These are phyloP conservation scores for Jatropha curcas DNA, from an alignment of 345 rosid species.

Conservation along the genomic window DNA sequence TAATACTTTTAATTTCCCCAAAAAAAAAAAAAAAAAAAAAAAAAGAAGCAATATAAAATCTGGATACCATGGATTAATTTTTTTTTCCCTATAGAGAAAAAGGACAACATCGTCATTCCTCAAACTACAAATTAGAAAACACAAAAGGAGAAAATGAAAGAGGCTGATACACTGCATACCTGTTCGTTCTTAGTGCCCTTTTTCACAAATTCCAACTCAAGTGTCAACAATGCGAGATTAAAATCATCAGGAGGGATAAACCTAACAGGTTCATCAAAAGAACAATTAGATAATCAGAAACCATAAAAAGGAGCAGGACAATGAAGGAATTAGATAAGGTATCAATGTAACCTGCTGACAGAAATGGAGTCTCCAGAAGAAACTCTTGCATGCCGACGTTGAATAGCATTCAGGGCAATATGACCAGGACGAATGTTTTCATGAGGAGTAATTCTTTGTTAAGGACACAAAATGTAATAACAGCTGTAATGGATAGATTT, in stretches of 20 bases:
- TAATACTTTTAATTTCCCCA: too few relatives aligned
- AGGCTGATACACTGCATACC: constrained; percentile 30
- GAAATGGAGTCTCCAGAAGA: constrained; percentile 76
- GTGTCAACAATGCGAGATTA: constrained; percentile 70
- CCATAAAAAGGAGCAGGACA: too few relatives aligned
- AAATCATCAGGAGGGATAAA: constrained; percentile 78
- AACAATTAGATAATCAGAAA: not conserved
- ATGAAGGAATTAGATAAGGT: too few relatives aligned
- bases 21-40: not conserved
- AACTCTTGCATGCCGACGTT: constrained; percentile 79
- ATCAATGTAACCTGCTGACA: constrained; percentile 54
- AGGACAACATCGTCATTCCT: constrained; percentile 9
- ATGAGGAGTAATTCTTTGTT: constrained; percentile 69
- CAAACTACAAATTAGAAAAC: not conserved
- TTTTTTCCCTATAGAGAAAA: not conserved
- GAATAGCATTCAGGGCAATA: constrained; percentile 81
- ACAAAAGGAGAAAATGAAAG: not conserved
- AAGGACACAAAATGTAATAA: constrained; percentile 37
- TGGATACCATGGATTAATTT: not conserved
- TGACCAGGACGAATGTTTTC: constrained; percentile 55
- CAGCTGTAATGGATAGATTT: too few relatives aligned
- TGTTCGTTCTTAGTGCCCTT: constrained; percentile 87
- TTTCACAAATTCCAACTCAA: constrained; percentile 91
- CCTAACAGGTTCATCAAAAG: constrained; percentile 36
- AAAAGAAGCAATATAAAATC: constrained; percentile 9